A percentile compares a stretch with the other conserved stretches of the same genome.
phyloP scores from a whole-genome alignment of 805 yeast species.

The Isabelozyma pseudorhagii region DNA sequence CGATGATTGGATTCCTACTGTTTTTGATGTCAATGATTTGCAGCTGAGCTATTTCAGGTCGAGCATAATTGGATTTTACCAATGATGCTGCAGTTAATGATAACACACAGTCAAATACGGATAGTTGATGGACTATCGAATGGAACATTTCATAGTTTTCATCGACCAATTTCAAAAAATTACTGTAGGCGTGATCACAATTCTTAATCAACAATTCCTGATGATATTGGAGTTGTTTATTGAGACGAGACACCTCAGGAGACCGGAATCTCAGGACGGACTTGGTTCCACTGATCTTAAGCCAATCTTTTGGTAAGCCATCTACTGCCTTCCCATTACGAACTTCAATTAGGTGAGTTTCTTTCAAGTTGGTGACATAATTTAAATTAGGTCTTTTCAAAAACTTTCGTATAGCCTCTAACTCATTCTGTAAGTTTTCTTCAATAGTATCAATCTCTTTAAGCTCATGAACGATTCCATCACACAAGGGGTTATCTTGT shows the following conservation, averaged over 20 bases:
- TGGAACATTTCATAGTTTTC: slow-evolving; percentile 31
- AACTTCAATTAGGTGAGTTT: slow-evolving; percentile 75
- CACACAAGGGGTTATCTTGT: slow-evolving; percentile 26
- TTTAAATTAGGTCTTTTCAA: slow-evolving; percentile 57
- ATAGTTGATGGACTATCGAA: slow-evolving; percentile 44
- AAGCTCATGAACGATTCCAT: slow-evolving; percentile 33
- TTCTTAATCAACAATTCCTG: slow-evolving; percentile 49
- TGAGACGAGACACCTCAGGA: slow-evolving; percentile 50
- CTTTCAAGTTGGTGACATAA: slow-evolving; percentile 56
- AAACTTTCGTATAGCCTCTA: slow-evolving; percentile 41
- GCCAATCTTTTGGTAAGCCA: slow-evolving; percentile 70
- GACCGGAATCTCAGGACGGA: slow-evolving; percentile 71
- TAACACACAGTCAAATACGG: slow-evolving; percentile 62
- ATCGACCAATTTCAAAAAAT: slow-evolving; percentile 36
- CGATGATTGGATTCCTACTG: slow-evolving; percentile 69
- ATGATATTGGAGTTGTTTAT: slow-evolving; percentile 56
- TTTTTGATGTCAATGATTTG: slow-evolving; percentile 46
- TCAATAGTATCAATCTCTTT: slow-evolving; percentile 44
- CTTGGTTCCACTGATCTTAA: slow-evolving; percentile 67
- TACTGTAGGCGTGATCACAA: slow-evolving; percentile 46
- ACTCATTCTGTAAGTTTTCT: slow-evolving; percentile 47
- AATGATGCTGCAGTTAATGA: slow-evolving; percentile 63
- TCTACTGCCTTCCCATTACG: slow-evolving; percentile 53
- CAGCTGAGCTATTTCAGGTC: slow-evolving; percentile 46
- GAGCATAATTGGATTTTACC: slow-evolving; percentile 36